Percentiles rank a stretch among this genome's conserved stretches.
phyloP scores from a whole-genome alignment of 108 stramenopile species.

The Asterionellopsis glacialis region DNA sequence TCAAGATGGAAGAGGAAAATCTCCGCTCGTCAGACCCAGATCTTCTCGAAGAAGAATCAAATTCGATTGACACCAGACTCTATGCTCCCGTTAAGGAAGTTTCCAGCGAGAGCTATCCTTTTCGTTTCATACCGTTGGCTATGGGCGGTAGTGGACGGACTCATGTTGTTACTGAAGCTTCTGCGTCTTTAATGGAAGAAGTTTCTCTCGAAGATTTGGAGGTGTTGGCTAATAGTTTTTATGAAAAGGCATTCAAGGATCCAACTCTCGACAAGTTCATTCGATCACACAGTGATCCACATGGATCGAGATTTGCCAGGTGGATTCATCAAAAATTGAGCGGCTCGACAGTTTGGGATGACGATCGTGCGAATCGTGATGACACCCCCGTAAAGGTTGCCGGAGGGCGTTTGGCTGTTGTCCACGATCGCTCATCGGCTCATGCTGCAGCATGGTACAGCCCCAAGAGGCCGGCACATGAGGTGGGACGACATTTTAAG shows the following conservation, averaged over 20 bases:
- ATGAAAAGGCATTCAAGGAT: constrained; percentile 56
- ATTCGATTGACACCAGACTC: background rate
- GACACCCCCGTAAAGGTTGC: constrained; percentile 10
- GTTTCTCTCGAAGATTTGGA: constrained; percentile 39
- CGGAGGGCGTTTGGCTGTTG: constrained; percentile 23
- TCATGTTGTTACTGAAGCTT: constrained; percentile 29
- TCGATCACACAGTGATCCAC: constrained; percentile 56
- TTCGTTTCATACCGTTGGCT: constrained; percentile 35
- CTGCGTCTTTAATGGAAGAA: constrained; percentile 30
- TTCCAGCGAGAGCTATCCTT: constrained; percentile 13
- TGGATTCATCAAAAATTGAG: constrained; percentile 72
- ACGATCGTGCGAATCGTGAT: constrained; percentile 33
- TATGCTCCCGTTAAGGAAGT: background rate
- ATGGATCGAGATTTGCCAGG: constrained; percentile 55
- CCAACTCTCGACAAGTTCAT: constrained; percentile 59
- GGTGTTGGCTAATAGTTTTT: constrained; percentile 47
- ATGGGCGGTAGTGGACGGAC: constrained; percentile 41
- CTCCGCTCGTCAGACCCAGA: constrained; percentile 1
- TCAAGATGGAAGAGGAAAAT: background rate
- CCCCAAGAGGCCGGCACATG: constrained; percentile 43
- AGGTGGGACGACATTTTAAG: constrained; percentile 52
- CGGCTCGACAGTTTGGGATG: constrained; percentile 57
- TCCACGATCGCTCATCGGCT: constrained; percentile 65
- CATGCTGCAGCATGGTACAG: constrained; percentile 68
- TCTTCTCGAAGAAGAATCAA: constrained; percentile 1